A percentile compares a stretch with the other conserved stretches of the same genome.
These are phyloP conservation scores for Plantago ovata DNA, from an alignment of 257 asterid species.

Conservation along the genomic window DNA sequence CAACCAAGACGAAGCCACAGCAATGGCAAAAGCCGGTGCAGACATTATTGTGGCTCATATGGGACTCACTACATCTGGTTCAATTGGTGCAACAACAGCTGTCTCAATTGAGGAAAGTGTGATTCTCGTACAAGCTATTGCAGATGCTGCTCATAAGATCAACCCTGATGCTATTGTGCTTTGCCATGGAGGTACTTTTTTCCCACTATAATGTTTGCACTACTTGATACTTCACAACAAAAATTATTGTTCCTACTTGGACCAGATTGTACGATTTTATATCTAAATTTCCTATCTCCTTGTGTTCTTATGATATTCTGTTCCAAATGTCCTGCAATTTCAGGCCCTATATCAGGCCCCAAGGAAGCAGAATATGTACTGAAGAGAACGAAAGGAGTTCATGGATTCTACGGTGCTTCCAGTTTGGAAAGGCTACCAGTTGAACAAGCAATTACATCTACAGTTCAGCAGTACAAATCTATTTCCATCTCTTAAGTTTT, in stretches of 20 bases:
- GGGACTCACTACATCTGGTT: conserved; percentile 97
- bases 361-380: conserved; percentile 77
- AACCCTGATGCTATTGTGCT: conserved; percentile 69
- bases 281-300: background rate
- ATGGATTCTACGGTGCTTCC: conserved; percentile 96
- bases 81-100: conserved; percentile 91
- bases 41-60: conserved; percentile 95
- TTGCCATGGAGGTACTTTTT: conserved; percentile 86
- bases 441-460: conserved; percentile 79
- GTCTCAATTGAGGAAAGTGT: conserved; percentile 80
- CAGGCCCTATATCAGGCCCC: conserved; percentile 88
- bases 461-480: conserved; percentile 74
- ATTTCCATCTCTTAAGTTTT: conserved; percentile 45
- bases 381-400: conserved; percentile 80
- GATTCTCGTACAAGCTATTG: conserved; percentile 81
- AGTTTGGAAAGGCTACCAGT: conserved; percentile 97
- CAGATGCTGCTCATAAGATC: conserved; percentile 79
- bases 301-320: background rate
- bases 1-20: conserved; percentile 74
- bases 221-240: too few relatives aligned
- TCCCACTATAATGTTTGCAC: background rate
- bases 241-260: too few relatives aligned
- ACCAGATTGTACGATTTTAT: too few relatives aligned
- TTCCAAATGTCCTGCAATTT: conserved; percentile 16
- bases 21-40: conserved; percentile 96